Conservation (phyloP, 495 filamentous ascomycete species). For the Pyrenula massariospora region DNA sequence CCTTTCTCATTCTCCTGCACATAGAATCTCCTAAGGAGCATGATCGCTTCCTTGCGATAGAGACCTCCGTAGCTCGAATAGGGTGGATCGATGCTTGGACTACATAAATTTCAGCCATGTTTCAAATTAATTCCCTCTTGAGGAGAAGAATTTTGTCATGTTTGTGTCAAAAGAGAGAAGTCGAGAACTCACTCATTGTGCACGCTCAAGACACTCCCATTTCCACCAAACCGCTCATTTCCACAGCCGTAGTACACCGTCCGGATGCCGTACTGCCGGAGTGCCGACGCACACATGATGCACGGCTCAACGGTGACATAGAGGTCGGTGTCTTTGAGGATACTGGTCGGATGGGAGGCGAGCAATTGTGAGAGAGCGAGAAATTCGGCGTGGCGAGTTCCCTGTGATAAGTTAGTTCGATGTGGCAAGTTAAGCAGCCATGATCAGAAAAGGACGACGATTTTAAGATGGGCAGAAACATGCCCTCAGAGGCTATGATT, state of each 20-base stretch:
- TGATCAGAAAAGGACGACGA: conserved; percentile 1
- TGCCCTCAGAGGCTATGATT: neutral
- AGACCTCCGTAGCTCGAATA: conserved; percentile 74
- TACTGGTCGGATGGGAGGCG: conserved; percentile 37
- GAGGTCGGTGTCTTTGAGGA: conserved; percentile 61
- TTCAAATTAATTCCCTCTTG: conserved; percentile 6
- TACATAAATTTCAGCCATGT: no score
- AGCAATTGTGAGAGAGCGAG: conserved; percentile 63
- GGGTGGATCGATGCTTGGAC: conserved; percentile 50
- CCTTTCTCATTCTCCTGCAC: conserved; percentile 91
- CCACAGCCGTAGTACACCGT: conserved; percentile 87
- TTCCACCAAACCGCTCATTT: conserved; percentile 94
- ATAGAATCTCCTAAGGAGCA: conserved; percentile 84
- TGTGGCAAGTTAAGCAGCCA: no score
- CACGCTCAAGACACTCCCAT: conserved; percentile 77
- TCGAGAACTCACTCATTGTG: conserved; percentile 61
- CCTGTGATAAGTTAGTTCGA: no score
- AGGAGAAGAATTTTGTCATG: neutral
- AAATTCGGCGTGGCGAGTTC: conserved; percentile 90
- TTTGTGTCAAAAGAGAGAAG: no score
- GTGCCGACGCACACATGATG: conserved; percentile 92
- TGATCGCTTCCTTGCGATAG: conserved; percentile 79
- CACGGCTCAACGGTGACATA: conserved; percentile 98
- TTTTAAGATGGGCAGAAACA: neutral
- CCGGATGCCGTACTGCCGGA: conserved; percentile 71